Base-by-base conservation (phyloP, 2,329 filamentous ascomycete species). In the Paradendryphiella salina region DNA sequence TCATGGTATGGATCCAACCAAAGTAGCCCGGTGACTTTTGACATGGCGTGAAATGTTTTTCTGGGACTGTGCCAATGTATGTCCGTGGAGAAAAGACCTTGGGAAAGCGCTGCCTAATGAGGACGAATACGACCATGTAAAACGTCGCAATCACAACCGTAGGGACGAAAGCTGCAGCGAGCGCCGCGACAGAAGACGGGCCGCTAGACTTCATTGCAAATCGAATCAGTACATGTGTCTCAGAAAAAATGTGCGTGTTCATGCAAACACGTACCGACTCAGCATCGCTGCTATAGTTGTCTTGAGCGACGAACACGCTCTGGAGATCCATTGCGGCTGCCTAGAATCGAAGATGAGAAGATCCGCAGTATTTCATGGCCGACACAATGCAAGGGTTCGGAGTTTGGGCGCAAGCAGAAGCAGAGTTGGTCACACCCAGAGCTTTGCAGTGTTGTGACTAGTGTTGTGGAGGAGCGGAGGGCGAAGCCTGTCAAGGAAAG, bases 1-100 rank as follows among this genome's bases (percentile, higher is more conserved):
- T 73, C 63, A 83, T 82, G 0, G 78, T 73, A 20, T 71, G 67
- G 31, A 79, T 56, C 77, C 77, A 80, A 47, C 65, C 65, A 52
- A 66, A 68, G 48, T 64, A 68, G 14, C 43, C 52, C 1, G 48
- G 28, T 11, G 66, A 69, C 31, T 59, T 68, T 28, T 63, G 41
- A 39, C 64, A 68, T 57, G 77, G 77, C 11, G 76, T 74, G 20
- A 73, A 73, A 53, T 76, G 67, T 62, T 73, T 69, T 32, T 72
- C 63, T 34, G 70, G 69, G 13, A 79, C 64, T 7, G 71, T 76
- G n/a, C 73, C 72, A 15, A 79, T 64, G 52, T 73, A 78, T 1
- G 76, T 77, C 48, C 76, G 65, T 4, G 77, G 76, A 31, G 68
- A 68, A 58, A 78, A 79, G 43, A 76, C 73, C 33, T 76, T 74